Evolutionary conservation across 2,329 filamentous ascomycete species (phyloP).

Genomic region (Escovopsis weberi): DNA sequence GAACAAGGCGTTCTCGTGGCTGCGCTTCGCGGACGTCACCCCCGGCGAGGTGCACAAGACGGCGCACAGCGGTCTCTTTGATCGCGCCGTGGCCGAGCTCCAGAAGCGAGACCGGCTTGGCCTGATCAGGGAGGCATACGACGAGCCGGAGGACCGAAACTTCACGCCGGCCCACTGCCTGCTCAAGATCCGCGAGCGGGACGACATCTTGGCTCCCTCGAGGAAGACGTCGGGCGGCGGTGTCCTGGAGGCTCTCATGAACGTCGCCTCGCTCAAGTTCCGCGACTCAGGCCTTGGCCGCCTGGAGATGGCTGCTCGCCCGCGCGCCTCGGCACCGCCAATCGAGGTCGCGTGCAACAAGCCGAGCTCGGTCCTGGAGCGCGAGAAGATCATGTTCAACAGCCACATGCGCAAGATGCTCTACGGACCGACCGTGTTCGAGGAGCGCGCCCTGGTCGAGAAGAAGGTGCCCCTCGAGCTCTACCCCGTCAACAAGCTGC

Average conservation of each 20-base stretch:
- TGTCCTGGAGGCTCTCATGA: slow-evolving; percentile 60
- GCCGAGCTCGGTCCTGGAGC: slow-evolving; percentile 49
- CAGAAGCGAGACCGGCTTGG: slow-evolving; percentile 45
- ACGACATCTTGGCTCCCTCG: slow-evolving; percentile 46
- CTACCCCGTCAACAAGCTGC: slow-evolving; percentile 48
- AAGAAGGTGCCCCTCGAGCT: slow-evolving; percentile 52
- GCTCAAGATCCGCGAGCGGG: slow-evolving; percentile 63
- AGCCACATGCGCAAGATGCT: slow-evolving; percentile 56
- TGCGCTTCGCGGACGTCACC: slow-evolving; percentile 72
- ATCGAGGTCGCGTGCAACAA: slow-evolving; percentile 67
- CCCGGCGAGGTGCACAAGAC: slow-evolving; percentile 55
- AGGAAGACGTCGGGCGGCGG: slow-evolving; percentile 49
- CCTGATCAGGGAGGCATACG: slow-evolving; percentile 54
- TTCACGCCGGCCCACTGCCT: slow-evolving; percentile 64
- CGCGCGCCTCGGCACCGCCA: slow-evolving; percentile 71
- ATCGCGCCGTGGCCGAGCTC: slow-evolving; percentile 52
- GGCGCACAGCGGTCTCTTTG: slow-evolving; percentile 56
- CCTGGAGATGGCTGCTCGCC: slow-evolving; percentile 68
- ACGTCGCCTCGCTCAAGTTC: slow-evolving; percentile 54
- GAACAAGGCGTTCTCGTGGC: slow-evolving; percentile 67
- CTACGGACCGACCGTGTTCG: slow-evolving; percentile 46
- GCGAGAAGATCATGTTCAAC: slow-evolving; percentile 67
- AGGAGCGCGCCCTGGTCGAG: slow-evolving; percentile 64
- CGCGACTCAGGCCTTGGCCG: slow-evolving; percentile 56
- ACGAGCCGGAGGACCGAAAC: slow-evolving; percentile 44